Conservation (phyloP, 768 basidiomycete genomes). For the Guyanaporus albipodus region DNA sequence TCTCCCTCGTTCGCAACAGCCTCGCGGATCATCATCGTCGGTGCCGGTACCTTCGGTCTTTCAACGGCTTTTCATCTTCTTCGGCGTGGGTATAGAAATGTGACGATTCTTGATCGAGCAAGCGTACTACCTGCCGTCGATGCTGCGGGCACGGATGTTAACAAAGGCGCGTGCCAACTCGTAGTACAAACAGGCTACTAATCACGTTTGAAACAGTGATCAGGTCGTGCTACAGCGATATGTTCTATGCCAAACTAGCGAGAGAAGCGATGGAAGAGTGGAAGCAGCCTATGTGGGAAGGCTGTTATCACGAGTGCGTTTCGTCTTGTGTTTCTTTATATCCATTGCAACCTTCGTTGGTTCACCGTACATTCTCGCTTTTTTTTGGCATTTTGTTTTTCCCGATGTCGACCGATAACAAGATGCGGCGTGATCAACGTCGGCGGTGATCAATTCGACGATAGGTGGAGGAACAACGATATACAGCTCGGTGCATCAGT, state of each 20-base stretch:
- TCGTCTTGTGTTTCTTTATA: not conserved
- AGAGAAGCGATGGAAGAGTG: constrained; percentile 74
- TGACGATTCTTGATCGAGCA: constrained; percentile 77
- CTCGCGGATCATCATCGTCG: constrained; percentile 53
- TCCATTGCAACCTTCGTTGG: not conserved
- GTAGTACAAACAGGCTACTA: not conserved
- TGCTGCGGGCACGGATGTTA: constrained; percentile 63
- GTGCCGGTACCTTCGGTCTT: constrained; percentile 82
- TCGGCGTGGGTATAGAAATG: constrained; percentile 56
- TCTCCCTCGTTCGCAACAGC: constrained; percentile 1
- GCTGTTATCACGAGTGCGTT: constrained; percentile 78
- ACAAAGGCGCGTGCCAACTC: constrained; percentile 27
- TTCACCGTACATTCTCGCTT: not conserved
- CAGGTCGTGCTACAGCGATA: constrained; percentile 67
- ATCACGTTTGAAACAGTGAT: constrained; percentile 48
- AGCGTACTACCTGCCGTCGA: constrained; percentile 71
- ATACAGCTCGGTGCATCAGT: constrained; percentile 50
- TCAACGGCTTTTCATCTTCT: constrained; percentile 84
- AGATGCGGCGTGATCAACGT: constrained; percentile 29
- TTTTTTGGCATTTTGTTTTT: not conserved
- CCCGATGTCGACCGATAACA: not conserved
- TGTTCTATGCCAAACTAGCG: constrained; percentile 66
- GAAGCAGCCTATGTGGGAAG: constrained; percentile 68
- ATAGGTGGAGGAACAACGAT: constrained; percentile 62
- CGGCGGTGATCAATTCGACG: constrained; percentile 38